Evolutionary conservation across 2,329 filamentous ascomycete species (phyloP).

Genomic region (Dactylellina parvicollis): DNA sequence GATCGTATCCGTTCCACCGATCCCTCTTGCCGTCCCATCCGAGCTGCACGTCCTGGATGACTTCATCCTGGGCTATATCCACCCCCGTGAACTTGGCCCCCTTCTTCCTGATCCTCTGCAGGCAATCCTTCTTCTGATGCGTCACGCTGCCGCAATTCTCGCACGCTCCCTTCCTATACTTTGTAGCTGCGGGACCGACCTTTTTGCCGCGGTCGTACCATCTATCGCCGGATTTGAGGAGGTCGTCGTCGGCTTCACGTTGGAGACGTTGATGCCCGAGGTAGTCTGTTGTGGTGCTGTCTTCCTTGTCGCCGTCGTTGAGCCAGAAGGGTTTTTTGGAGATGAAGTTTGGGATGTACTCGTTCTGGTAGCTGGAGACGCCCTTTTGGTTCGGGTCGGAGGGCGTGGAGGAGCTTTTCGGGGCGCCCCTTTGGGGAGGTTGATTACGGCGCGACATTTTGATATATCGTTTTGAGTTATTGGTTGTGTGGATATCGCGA

Average conservation of each 20-base stretch:
- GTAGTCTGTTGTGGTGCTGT: constrained; percentile 71
- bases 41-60: constrained; percentile 82
- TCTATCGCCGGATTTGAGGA: constrained; percentile 70
- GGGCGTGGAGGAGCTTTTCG: constrained; percentile 1
- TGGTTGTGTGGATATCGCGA: constrained; percentile 6
- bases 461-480: background rate
- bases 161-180: constrained; percentile 96
- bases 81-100: constrained; percentile 92
- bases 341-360: constrained; percentile 98
- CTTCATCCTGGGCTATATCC: constrained; percentile 92
- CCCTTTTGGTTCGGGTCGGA: constrained; percentile 46
- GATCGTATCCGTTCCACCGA: constrained; percentile 97
- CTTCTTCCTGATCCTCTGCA: constrained; percentile 85
- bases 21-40: constrained; percentile 98
- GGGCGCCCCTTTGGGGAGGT: constrained; percentile 20
- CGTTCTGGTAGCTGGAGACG: constrained; percentile 72
- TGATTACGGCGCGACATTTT: constrained; percentile 40
- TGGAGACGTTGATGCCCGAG: constrained; percentile 94
- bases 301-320: constrained; percentile 77
- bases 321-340: constrained; percentile 98
- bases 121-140: constrained; percentile 92
- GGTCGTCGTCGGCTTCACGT: constrained; percentile 70
- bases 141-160: constrained; percentile 98
- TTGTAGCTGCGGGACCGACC: constrained; percentile 85
- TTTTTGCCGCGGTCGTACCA: constrained; percentile 95